Evolutionary conservation across 2,329 filamentous ascomycete genomes (phyloP), one percentile per base, ranked within the genome.

Genomic region (Xylariaceae sp.): DNA sequence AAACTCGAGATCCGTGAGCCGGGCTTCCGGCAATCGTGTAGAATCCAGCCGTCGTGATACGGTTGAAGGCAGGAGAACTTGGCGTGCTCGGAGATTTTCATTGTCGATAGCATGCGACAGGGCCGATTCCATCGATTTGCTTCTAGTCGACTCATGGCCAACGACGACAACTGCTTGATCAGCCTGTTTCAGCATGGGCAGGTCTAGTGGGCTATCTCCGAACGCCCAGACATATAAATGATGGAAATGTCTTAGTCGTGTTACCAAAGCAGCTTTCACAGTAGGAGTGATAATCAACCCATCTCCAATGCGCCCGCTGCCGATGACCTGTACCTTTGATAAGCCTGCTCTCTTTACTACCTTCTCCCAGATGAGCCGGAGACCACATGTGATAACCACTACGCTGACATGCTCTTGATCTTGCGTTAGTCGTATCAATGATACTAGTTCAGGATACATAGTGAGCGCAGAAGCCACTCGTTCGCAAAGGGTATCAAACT

Each of bases 191-290:
- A 88, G 60, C 85, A 89, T 89, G 0, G 72, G 68, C 18, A 88
- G 40, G 60, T 88, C 86, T 6, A 86, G 57, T 0, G 75, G 74
- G 60, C 84, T 84, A 61, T 87, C 84, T n/a, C 85, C 84, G 61
- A 88, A 84, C 0, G 82, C 85, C 67, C 73, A 79, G 18, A 86
- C 79, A 40, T 75, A 67, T 23, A 75, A 44, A 0, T 69, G 2
- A 41, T 77, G 59, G 0, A 18, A 18, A 0, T 72, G 21, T 50
- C 69, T 71, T 19, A 87, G 65, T 2, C 65, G 71, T 1, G 49
- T 48, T 1, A 85, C 80, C 20, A 87, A 42, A 0, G 62, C 63
- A 1, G 71, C 77, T 66, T 88, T 89, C 19, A 81, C 69, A 0
- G 57, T 61, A 6, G 77, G 71, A 0, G 79, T 84, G 21, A 89